These are phyloP conservation scores for Saturnispora zaruensis DNA, from an alignment of 805 yeast species.

Conservation along the genomic window DNA sequence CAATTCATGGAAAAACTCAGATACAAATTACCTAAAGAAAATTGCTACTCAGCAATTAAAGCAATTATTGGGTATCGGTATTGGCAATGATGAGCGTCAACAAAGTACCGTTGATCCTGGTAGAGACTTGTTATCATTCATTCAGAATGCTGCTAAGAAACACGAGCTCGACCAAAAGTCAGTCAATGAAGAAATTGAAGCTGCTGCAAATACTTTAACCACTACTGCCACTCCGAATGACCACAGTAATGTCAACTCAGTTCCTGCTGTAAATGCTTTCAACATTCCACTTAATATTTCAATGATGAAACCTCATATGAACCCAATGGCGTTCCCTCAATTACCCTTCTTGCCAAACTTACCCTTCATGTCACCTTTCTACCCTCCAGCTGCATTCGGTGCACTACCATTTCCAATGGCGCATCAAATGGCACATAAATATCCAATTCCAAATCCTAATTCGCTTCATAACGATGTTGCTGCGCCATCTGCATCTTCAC, in stretches of 20 bases:
- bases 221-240: slow-evolving; percentile 7
- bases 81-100: slow-evolving; percentile 20
- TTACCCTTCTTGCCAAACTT: slow-evolving; percentile 16
- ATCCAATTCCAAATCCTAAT: not conserved
- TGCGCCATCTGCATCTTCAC: slow-evolving; percentile 28
- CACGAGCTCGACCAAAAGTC: slow-evolving; percentile 13
- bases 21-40: slow-evolving; percentile 51
- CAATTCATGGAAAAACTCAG: slow-evolving; percentile 39
- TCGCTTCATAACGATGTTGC: slow-evolving; percentile 5
- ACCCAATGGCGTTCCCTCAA: slow-evolving; percentile 6
- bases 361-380: slow-evolving; percentile 10
- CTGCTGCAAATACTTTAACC: not conserved
- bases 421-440: slow-evolving; percentile 6
- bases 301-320: not conserved
- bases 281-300: not conserved
- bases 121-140: slow-evolving; percentile 60
- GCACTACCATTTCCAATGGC: slow-evolving; percentile 10
- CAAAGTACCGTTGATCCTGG: slow-evolving; percentile 51
- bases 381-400: slow-evolving; percentile 4
- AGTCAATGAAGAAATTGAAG: not conserved
- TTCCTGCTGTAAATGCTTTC: not conserved
- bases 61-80: slow-evolving; percentile 45
- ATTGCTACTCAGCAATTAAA: slow-evolving; percentile 62
- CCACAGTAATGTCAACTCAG: not conserved
- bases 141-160: slow-evolving; percentile 38